Conservation (phyloP, 139 green algal species). For the Edaphochlamys debaryana region DNA sequence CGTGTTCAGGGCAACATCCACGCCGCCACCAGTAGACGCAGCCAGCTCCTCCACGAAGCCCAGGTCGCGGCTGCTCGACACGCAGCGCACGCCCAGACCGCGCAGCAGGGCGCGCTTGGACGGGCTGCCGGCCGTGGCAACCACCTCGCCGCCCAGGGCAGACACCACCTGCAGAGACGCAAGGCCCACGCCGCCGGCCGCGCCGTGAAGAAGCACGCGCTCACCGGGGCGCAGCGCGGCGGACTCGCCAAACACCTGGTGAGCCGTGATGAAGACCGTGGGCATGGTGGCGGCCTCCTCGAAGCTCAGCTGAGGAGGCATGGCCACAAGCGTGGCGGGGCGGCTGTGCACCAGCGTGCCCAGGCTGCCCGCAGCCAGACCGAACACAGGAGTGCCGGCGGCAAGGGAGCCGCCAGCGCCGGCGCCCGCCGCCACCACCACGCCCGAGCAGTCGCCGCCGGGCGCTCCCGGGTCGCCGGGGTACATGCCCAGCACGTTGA, state of each 20-base stretch:
- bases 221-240: conserved; percentile 45
- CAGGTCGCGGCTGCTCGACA: conserved; percentile 73
- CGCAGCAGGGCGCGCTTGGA: conserved; percentile 81
- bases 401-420: background rate
- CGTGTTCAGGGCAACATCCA: conserved; percentile 79
- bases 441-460: conserved; percentile 82
- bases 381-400: conserved; percentile 84
- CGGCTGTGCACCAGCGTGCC: conserved; percentile 67
- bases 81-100: conserved; percentile 55
- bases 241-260: conserved; percentile 64
- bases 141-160: conserved; percentile 43
- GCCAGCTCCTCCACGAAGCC: conserved; percentile 69
- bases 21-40: conserved; percentile 26
- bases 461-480: conserved; percentile 82
- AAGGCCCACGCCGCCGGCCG: conserved; percentile 83
- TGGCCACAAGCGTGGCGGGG: conserved; percentile 63
- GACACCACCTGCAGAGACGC: conserved; percentile 74
- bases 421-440: conserved; percentile 63
- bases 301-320: conserved; percentile 75
- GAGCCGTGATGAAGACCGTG: conserved; percentile 85
- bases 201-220: conserved; percentile 77
- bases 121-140: conserved; percentile 76
- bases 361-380: conserved; percentile 80
- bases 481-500: conserved; percentile 70
- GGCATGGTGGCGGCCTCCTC: conserved; percentile 79